A percentile compares a stretch with the other conserved stretches of the same genome.
Conservation (phyloP, 1,284 basidiomycete species). For the Chalciporus sp. region DNA sequence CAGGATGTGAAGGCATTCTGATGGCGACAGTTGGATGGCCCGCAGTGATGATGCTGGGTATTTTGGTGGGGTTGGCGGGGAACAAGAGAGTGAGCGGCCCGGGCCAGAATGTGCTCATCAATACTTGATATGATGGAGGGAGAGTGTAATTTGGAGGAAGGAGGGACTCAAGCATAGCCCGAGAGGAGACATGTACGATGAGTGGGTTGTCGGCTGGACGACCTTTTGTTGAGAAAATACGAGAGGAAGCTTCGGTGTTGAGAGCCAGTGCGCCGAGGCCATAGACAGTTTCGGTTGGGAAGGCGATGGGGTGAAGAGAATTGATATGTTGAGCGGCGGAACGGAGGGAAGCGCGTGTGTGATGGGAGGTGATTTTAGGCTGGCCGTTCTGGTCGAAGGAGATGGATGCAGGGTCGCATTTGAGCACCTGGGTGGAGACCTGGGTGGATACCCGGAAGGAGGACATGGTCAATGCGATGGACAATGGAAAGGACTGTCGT, state of each 20-base stretch:
- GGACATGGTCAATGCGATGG: slow-evolving; percentile 4
- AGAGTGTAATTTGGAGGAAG: slow-evolving; percentile 66
- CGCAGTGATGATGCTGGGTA: slow-evolving; percentile 76
- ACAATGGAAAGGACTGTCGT: not conserved
- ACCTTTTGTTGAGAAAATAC: slow-evolving; percentile 91
- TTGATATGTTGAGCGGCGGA: slow-evolving; percentile 52
- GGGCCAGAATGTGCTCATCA: slow-evolving; percentile 93
- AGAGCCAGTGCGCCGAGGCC: slow-evolving; percentile 91
- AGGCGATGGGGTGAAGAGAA: slow-evolving; percentile 66
- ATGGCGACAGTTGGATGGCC: slow-evolving; percentile 85
- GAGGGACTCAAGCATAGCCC: slow-evolving; percentile 76
- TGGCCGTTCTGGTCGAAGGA: slow-evolving; percentile 45
- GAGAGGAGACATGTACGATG: slow-evolving; percentile 94
- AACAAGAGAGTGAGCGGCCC: slow-evolving; percentile 94
- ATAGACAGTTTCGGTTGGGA: slow-evolving; percentile 99
- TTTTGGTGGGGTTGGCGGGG: slow-evolving; percentile 61
- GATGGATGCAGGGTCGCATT: slow-evolving; percentile 60
- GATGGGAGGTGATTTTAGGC: slow-evolving; percentile 46
- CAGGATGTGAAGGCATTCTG: slow-evolving; percentile 92
- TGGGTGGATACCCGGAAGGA: slow-evolving; percentile 7
- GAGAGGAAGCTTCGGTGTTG: slow-evolving; percentile 60
- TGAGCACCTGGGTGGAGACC: slow-evolving; percentile 38
- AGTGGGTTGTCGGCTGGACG: slow-evolving; percentile 96
- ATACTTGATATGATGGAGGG: slow-evolving; percentile 63
- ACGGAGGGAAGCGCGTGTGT: slow-evolving; percentile 49